Conservation (phyloP, 1,284 basidiomycete species). For the Cutaneotrichosporon curvatum region DNA sequence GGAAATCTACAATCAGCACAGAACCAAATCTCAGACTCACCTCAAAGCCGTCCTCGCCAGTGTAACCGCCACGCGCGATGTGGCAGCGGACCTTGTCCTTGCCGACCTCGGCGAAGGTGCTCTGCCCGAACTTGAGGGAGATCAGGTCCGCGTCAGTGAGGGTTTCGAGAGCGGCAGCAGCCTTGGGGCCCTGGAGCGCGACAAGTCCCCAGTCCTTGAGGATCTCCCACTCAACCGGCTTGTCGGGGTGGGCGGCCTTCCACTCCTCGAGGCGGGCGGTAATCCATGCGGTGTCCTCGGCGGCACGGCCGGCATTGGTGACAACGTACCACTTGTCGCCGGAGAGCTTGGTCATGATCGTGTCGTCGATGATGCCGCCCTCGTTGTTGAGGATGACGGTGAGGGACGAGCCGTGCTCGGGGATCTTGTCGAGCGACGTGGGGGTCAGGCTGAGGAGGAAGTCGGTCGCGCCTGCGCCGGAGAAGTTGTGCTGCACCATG, state of each 20-base stretch:
- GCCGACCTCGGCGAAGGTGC: conserved; percentile 65
- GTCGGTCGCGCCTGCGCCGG: conserved; percentile 61
- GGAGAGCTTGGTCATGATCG: conserved; percentile 68
- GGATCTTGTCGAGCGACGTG: conserved; percentile 63
- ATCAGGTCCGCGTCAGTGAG: conserved; percentile 64
- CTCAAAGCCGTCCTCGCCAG: conserved; percentile 98
- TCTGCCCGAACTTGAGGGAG: conserved; percentile 69
- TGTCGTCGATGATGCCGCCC: conserved; percentile 95
- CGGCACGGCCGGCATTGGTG: conserved; percentile 85
- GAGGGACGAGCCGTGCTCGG: conserved; percentile 66
- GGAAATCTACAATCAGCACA: conserved; percentile 59
- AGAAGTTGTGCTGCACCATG: conserved; percentile 88
- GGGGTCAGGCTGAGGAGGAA: conserved; percentile 84
- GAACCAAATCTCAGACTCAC: conserved; percentile 49
- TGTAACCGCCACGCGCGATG: conserved; percentile 94
- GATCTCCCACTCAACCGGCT: conserved; percentile 69
- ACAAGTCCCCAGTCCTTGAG: conserved; percentile 81
- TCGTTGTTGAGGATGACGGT: conserved; percentile 80
- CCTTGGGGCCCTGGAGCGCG: conserved; percentile 84
- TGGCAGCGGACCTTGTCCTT: conserved; percentile 63
- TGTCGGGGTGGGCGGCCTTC: conserved; percentile 57
- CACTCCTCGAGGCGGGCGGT: conserved; percentile 60
- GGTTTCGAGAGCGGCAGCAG: conserved; percentile 67
- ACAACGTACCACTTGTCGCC: conserved; percentile 83
- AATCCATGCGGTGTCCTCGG: conserved; percentile 76